Percentiles rank a stretch among this genome's conserved stretches.
Evolutionary conservation across 176 grass and related monocot species (phyloP).

Genomic region (Ampelocalamus luodianensis): DNA sequence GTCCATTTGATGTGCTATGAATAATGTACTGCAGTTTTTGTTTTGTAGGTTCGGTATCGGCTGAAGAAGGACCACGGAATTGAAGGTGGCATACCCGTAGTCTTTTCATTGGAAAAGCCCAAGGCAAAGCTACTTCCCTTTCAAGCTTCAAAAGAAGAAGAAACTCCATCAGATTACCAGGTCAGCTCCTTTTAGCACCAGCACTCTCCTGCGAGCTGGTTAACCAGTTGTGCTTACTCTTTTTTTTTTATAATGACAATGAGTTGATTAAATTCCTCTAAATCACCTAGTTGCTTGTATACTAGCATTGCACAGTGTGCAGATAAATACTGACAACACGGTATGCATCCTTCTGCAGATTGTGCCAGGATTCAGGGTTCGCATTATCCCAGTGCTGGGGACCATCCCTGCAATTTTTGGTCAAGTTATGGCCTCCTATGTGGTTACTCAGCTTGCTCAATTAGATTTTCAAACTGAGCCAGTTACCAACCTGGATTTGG

Average conservation of each 20-base stretch:
- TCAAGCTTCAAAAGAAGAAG: slow-evolving; percentile 84
- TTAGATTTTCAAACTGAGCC: slow-evolving; percentile 84
- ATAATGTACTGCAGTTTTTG: slow-evolving; percentile 1
- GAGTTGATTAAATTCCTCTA: slow-evolving; percentile 29
- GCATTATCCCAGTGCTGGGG: slow-evolving; percentile 91
- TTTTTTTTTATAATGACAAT: background rate
- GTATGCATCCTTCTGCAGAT: slow-evolving; percentile 58
- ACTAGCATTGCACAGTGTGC: background rate
- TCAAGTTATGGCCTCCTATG: slow-evolving; percentile 94
- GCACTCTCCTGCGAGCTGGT: background rate
- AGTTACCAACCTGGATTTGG: slow-evolving; percentile 91
- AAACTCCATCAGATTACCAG: slow-evolving; percentile 98
- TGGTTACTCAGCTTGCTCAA: slow-evolving; percentile 71
- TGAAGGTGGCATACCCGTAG: slow-evolving; percentile 85
- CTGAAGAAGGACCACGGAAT: slow-evolving; percentile 87
- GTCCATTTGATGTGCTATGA: background rate
- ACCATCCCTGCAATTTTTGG: slow-evolving; percentile 97
- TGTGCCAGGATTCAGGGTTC: slow-evolving; percentile 94
- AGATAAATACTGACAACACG: slow-evolving; percentile 19
- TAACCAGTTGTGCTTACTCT: background rate
- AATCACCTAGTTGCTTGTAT: slow-evolving; percentile 7
- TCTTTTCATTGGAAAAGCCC: slow-evolving; percentile 91
- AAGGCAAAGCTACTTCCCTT: slow-evolving; percentile 98
- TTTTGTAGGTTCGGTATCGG: slow-evolving; percentile 75
- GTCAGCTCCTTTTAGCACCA: slow-evolving; percentile 45